Conservation (phyloP, 1,284 basidiomycete species). For the Porogramme epimiltina region DNA sequence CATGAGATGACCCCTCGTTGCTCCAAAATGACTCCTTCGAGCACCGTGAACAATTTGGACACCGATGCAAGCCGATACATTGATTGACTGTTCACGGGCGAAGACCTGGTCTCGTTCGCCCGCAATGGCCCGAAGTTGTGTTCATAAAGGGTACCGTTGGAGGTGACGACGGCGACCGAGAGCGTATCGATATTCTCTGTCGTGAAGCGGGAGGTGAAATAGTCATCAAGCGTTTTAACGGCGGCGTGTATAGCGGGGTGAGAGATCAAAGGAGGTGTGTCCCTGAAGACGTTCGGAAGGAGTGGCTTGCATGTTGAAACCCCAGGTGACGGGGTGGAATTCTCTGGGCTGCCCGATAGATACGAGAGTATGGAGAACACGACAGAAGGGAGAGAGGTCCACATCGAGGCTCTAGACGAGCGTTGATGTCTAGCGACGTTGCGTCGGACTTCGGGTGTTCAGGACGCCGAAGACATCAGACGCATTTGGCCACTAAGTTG, state of each 20-base stretch:
- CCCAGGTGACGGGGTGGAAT: too few species aligned
- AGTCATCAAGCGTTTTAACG: background rate
- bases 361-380: background rate
- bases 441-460: too few species aligned
- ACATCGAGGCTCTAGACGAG: background rate
- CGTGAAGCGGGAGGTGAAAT: constrained; percentile 9
- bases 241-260: background rate
- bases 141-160: constrained; percentile 40
- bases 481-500: too few species aligned
- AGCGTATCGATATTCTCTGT: constrained; percentile 42
- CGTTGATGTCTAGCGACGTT: too few species aligned
- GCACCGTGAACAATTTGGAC: constrained; percentile 47
- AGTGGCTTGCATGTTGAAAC: background rate
- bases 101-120: constrained; percentile 44
- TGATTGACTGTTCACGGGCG: constrained; percentile 12
- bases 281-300: background rate
- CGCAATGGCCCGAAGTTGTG: constrained; percentile 38
- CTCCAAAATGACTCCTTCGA: constrained; percentile 48
- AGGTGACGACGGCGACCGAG: constrained; percentile 41
- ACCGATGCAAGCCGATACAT: constrained; percentile 41
- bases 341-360: background rate
- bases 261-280: background rate
- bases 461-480: too few species aligned
- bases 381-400: background rate
- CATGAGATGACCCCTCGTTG: constrained; percentile 44